These are phyloP conservation scores for Cyberlindnera misumaiensis DNA, from an alignment of 805 yeast genomes.

Conservation along the genomic window DNA sequence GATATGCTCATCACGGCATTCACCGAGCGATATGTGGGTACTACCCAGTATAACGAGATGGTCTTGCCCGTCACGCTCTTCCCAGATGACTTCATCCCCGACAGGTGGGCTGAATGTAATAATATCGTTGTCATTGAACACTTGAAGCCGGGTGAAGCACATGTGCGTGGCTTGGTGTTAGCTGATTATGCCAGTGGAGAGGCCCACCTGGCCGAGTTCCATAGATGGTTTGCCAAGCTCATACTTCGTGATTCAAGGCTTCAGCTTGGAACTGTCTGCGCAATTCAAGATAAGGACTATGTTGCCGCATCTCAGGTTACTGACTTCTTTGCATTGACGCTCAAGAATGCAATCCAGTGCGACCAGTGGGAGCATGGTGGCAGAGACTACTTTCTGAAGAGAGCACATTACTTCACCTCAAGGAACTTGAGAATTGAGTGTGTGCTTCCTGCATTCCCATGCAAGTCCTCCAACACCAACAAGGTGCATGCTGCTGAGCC, in stretches of 20 bases:
- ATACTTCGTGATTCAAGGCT: slow-evolving; percentile 30
- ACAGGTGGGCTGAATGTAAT: slow-evolving; percentile 11
- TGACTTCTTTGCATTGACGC: slow-evolving; percentile 36
- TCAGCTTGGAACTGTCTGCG: slow-evolving; percentile 11
- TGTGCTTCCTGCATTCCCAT: slow-evolving; percentile 59
- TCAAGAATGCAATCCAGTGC: slow-evolving; percentile 38
- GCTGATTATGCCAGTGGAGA: slow-evolving; percentile 26
- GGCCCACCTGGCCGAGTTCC: slow-evolving; percentile 12
- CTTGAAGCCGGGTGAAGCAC: slow-evolving; percentile 23
- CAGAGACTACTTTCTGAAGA: slow-evolving; percentile 33
- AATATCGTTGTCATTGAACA: slow-evolving; percentile 29
- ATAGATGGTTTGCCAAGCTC: slow-evolving; percentile 33
- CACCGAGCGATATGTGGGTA: not conserved
- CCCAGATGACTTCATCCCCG: slow-evolving; percentile 8
- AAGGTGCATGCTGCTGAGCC: slow-evolving; percentile 45
- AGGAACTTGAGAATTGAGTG: slow-evolving; percentile 44
- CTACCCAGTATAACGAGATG: slow-evolving; percentile 1
- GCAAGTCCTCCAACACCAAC: slow-evolving; percentile 50
- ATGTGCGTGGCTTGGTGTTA: slow-evolving; percentile 33
- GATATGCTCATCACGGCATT: slow-evolving; percentile 1
- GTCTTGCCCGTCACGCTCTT: slow-evolving; percentile 3
- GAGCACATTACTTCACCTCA: slow-evolving; percentile 41
- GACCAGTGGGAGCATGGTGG: slow-evolving; percentile 49
- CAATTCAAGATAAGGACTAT: slow-evolving; percentile 6
- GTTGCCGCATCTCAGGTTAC: slow-evolving; percentile 28